Percentiles rank a stretch among this genome's conserved stretches.
Conservation (phyloP, 768 basidiomycete species). For the Chalciporus piperatus region DNA sequence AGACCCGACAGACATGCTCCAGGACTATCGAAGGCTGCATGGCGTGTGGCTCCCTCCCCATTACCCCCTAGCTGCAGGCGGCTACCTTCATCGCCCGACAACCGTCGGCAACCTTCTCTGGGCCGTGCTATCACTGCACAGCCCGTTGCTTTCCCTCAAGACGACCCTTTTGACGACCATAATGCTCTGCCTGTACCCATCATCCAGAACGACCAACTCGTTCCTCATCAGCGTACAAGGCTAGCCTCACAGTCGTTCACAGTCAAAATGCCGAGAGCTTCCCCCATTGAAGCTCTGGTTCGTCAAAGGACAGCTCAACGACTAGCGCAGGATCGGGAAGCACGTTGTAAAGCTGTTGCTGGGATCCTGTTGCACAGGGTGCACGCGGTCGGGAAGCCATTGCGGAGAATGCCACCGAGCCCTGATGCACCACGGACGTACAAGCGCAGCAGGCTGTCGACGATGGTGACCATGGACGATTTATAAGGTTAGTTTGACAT, state of each 20-base stretch:
- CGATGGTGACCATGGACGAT: conserved; percentile 46
- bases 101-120: conserved; percentile 11
- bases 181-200: conserved; percentile 13
- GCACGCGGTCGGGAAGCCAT: conserved; percentile 49
- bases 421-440: conserved; percentile 38
- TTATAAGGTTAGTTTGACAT: conserved; percentile 17
- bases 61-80: conserved; percentile 29
- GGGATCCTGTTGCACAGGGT: conserved; percentile 56
- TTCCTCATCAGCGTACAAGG: conserved; percentile 26
- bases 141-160: conserved; percentile 19
- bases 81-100: conserved; percentile 14
- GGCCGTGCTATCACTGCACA: conserved; percentile 18
- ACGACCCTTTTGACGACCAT: conserved; percentile 28
- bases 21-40: conserved; percentile 23
- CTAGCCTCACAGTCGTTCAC: conserved; percentile 26
- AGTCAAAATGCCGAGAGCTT: conserved; percentile 24
- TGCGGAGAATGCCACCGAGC: conserved; percentile 40
- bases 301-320: conserved; percentile 32
- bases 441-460: conserved; percentile 52
- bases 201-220: conserved; percentile 8
- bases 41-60: conserved; percentile 22
- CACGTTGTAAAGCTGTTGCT: conserved; percentile 52
- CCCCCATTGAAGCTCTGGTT: conserved; percentile 23
- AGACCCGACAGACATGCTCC: conserved; percentile 20
- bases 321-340: conserved; percentile 36